Percentiles rank a stretch among this genome's conserved stretches.
These are phyloP conservation scores for Trametopsis cervina DNA, from an alignment of 768 basidiomycete genomes.

Conservation along the genomic window DNA sequence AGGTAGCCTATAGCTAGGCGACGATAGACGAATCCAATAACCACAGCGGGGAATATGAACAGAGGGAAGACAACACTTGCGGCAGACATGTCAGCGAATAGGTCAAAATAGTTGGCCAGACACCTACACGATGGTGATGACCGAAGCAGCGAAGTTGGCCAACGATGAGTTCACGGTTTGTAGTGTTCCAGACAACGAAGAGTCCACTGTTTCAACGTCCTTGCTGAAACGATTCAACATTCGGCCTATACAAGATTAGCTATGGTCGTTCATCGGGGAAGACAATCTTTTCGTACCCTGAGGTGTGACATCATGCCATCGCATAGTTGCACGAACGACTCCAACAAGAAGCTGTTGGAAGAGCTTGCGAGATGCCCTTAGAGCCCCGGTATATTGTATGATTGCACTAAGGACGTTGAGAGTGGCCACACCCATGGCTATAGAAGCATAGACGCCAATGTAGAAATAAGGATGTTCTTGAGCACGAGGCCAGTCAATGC, in stretches of 20 bases:
- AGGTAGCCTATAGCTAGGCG: slow-evolving; percentile 65
- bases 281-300: slow-evolving; percentile 39
- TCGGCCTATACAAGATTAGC: slow-evolving; percentile 41
- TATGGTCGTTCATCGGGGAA: no score
- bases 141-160: slow-evolving; percentile 70
- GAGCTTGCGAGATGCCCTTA: slow-evolving; percentile 29
- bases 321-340: slow-evolving; percentile 77
- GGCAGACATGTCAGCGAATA: slow-evolving; percentile 10
- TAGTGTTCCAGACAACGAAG: slow-evolving; percentile 57
- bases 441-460: slow-evolving; percentile 56
- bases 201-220: slow-evolving; percentile 86
- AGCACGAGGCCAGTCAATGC: slow-evolving; percentile 35
- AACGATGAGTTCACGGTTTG: slow-evolving; percentile 74
- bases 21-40: slow-evolving; percentile 73
- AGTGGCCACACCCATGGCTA: slow-evolving; percentile 45
- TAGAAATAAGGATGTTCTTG: slow-evolving; percentile 64
- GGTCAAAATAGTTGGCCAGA: not conserved
- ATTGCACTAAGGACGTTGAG: slow-evolving; percentile 38
- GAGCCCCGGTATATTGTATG: slow-evolving; percentile 56
- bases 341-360: slow-evolving; percentile 52
- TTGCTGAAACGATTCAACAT: slow-evolving; percentile 85
- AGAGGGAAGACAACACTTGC: slow-evolving; percentile 63
- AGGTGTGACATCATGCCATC: slow-evolving; percentile 80
- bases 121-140: slow-evolving; percentile 61
- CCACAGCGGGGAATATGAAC: slow-evolving; percentile 70